Conservation (phyloP, 1,284 basidiomycete species). For the Heterobasidion occidentale region DNA sequence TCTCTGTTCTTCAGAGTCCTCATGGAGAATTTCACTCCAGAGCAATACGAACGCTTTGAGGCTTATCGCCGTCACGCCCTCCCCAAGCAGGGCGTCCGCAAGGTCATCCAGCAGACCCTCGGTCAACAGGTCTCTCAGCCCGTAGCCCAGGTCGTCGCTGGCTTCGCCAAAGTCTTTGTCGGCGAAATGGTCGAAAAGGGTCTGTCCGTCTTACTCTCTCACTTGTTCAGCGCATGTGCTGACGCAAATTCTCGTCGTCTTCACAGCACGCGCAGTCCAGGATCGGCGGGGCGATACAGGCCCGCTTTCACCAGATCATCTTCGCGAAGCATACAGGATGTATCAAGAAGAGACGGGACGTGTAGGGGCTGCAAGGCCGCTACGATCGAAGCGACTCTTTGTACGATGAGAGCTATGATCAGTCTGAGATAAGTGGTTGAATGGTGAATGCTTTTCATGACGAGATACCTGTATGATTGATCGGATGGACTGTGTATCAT, state of each 20-base stretch:
- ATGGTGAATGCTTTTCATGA: too few relatives aligned
- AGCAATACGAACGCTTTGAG: conserved; percentile 84
- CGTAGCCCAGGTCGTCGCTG: conserved; percentile 82
- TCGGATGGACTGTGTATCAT: too few relatives aligned
- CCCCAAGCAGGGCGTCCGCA: conserved; percentile 76
- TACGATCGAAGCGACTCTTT: conserved; percentile 59
- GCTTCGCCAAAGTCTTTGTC: conserved; percentile 87
- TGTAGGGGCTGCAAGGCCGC: conserved; percentile 66
- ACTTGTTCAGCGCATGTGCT: neutral
- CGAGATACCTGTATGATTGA: too few relatives aligned
- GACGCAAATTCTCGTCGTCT: neutral
- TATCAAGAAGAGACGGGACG: conserved; percentile 78
- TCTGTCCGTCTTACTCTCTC: conserved; percentile 20
- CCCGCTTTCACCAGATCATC: conserved; percentile 77
- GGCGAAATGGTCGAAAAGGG: conserved; percentile 89
- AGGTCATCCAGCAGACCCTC: conserved; percentile 81
- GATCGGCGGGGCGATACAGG: conserved; percentile 65
- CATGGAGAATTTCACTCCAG: conserved; percentile 80
- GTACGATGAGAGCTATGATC: conserved; percentile 31
- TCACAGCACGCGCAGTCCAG: conserved; percentile 69
- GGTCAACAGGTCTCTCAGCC: conserved; percentile 82
- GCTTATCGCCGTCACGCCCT: conserved; percentile 79
- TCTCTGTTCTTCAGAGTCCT: conserved; percentile 46
- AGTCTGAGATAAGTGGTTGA: too few relatives aligned
- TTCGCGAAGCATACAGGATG: conserved; percentile 79